These are phyloP conservation scores for Alternaria tenuissima DNA, from an alignment of 2,329 filamentous ascomycete genomes.

Conservation along the genomic window DNA sequence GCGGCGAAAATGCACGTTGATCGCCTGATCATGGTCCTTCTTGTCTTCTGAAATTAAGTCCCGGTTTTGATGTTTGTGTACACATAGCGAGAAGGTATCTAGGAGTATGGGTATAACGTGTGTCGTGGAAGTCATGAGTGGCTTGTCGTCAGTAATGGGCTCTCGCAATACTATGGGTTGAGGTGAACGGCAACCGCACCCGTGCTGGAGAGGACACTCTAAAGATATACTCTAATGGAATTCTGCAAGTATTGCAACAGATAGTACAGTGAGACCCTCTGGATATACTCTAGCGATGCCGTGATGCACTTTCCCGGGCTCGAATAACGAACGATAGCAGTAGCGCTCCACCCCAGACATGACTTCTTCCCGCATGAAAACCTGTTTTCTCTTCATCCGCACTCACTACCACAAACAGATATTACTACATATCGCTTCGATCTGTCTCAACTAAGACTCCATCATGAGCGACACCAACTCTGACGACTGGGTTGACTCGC, in stretches of 20 bases:
- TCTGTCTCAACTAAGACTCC: background rate
- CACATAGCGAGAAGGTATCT: background rate
- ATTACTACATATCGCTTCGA: slow-evolving; percentile 2
- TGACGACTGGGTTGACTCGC: slow-evolving; percentile 9
- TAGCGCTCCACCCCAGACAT: background rate
- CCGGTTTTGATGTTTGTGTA: background rate
- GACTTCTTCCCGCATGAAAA: background rate
- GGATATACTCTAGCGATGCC: background rate
- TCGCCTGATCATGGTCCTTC: background rate
- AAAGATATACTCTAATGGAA: background rate
- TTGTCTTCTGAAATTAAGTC: background rate
- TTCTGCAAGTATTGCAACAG: background rate
- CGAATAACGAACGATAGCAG: background rate
- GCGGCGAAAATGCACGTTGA: too few species aligned
- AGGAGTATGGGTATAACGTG: background rate
- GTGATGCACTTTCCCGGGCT: background rate
- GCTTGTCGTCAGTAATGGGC: background rate
- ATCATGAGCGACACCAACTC: slow-evolving; percentile 7
- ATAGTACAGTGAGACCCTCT: background rate
- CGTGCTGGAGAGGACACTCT: background rate
- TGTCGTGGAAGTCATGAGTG: background rate
- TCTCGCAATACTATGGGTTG: background rate
- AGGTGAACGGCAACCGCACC: background rate
- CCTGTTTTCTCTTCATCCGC: background rate
- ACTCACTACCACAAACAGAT: background rate